Percentiles rank a stretch among this genome's conserved stretches.
Conservation (phyloP, 495 filamentous ascomycete genomes). For the Penicillium maclennaniae region DNA sequence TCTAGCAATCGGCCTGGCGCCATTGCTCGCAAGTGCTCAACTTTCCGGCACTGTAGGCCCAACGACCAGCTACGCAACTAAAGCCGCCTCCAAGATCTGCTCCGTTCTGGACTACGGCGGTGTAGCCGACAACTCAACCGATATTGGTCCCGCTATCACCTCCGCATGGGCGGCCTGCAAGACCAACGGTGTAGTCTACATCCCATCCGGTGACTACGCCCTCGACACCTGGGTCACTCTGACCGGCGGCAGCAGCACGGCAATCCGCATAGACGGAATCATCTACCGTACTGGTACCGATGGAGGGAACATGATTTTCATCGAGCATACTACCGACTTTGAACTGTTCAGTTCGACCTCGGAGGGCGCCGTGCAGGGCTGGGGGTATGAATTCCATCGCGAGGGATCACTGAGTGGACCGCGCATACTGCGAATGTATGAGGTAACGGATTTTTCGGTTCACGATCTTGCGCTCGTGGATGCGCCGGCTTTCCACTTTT, state of each 20-base stretch:
- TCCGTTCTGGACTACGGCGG: conserved; percentile 51
- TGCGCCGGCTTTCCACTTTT: conserved; percentile 48
- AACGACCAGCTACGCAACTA: conserved; percentile 31
- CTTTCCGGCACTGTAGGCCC: conserved; percentile 44
- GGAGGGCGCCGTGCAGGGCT: conserved; percentile 49
- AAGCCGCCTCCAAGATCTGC: conserved; percentile 37
- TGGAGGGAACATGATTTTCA: conserved; percentile 49
- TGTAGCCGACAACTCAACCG: conserved; percentile 43
- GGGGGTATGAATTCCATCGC: conserved; percentile 43
- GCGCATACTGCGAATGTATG: conserved; percentile 39
- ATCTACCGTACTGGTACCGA: conserved; percentile 43
- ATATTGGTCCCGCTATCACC: conserved; percentile 43
- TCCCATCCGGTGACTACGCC: conserved; percentile 35
- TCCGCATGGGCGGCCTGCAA: conserved; percentile 47
- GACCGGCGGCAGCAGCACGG: conserved; percentile 35
- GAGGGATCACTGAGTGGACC: conserved; percentile 22
- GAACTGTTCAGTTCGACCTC: conserved; percentile 48
- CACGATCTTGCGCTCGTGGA: conserved; percentile 52
- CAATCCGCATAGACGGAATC: conserved; percentile 48
- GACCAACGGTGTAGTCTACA: conserved; percentile 32
- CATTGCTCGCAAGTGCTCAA: conserved; percentile 34
- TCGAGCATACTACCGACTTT: conserved; percentile 47
- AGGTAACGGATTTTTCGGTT: conserved; percentile 44
- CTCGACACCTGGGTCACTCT: conserved; percentile 35
- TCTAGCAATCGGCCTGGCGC: conserved; percentile 29